These are phyloP conservation scores for Dichotomopilus funicola DNA, from an alignment of 2,329 filamentous ascomycete species.

Conservation along the genomic window DNA sequence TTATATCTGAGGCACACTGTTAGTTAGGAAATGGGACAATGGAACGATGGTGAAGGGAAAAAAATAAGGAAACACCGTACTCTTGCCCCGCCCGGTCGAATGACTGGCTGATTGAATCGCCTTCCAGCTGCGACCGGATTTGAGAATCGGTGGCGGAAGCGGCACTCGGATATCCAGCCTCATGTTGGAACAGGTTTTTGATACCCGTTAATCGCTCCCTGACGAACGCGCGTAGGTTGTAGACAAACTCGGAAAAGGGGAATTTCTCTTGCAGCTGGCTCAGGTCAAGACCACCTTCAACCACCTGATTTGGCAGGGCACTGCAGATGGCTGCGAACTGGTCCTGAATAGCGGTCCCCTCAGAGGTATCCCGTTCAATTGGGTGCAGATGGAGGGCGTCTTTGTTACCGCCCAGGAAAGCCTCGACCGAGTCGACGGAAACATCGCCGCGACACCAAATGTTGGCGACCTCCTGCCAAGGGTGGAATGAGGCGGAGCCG, in stretches of 20 bases:
- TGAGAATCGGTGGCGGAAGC: conserved; percentile 16
- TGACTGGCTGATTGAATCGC: conserved; percentile 13
- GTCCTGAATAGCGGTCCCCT: conserved; percentile 1
- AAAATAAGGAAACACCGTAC: conserved; percentile 1
- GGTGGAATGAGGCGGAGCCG: conserved; percentile 8
- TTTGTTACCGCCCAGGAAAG: conserved; percentile 10
- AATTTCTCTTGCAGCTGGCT: conserved; percentile 6
- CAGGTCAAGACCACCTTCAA: conserved; percentile 6
- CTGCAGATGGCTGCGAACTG: conserved; percentile 12
- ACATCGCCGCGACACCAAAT: conserved; percentile 17
- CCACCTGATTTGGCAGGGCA: conserved; percentile 5
- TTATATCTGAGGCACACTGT: background rate
- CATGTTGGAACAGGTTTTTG: conserved; percentile 7
- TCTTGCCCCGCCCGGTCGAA: background rate
- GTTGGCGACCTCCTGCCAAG: conserved; percentile 9
- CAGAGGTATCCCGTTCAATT: conserved; percentile 1
- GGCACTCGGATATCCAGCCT: conserved; percentile 1
- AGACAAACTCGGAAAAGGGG: conserved; percentile 8
- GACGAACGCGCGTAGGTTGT: conserved; percentile 8
- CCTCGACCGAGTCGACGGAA: conserved; percentile 12
- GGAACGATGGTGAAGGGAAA: background rate
- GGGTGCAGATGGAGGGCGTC: conserved; percentile 14
- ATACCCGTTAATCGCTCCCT: conserved; percentile 5
- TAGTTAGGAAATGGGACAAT: background rate
- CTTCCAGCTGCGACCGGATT: conserved; percentile 21